A percentile compares a stretch with the other conserved stretches of the same genome.
These are phyloP conservation scores for Annulohypoxylon bovei DNA, from an alignment of 495 filamentous ascomycete species.

Conservation along the genomic window DNA sequence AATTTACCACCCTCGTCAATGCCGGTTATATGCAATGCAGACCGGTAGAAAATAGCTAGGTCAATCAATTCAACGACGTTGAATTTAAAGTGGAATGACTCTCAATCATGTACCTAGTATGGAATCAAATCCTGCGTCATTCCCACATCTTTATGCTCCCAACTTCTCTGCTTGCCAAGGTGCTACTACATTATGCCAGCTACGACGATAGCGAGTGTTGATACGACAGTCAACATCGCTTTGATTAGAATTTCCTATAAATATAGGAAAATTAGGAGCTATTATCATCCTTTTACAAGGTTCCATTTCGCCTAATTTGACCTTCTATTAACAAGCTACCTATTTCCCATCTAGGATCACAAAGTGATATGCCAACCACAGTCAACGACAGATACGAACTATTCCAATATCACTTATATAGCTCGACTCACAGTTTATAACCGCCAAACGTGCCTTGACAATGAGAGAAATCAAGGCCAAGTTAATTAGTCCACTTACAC, in stretches of 20 bases:
- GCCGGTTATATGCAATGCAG: slow-evolving; percentile 34
- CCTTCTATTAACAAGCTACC: background rate
- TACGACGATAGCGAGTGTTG: background rate
- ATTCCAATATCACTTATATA: background rate
- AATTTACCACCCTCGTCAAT: background rate
- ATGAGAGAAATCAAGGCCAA: slow-evolving; percentile 1
- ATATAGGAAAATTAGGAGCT: background rate
- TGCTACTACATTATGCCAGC: too few species aligned
- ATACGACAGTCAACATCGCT: too few species aligned
- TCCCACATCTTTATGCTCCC: background rate
- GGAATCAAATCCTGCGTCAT: background rate
- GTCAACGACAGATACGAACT: background rate
- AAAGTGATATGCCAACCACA: background rate
- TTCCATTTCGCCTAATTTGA: background rate
- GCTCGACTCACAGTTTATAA: slow-evolving; percentile 4
- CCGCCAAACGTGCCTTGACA: background rate
- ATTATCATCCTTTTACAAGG: background rate
- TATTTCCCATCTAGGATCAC: background rate
- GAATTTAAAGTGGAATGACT: slow-evolving; percentile 1
- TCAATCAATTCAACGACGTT: slow-evolving; percentile 11
- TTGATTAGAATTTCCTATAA: background rate
- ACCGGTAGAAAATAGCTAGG: slow-evolving; percentile 16
- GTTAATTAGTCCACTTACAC: slow-evolving; percentile 19
- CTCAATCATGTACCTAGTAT: slow-evolving; percentile 5
- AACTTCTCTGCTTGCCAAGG: background rate